Conservation (phyloP, 2,329 filamentous ascomycete species). For the Fusarium foetens region DNA sequence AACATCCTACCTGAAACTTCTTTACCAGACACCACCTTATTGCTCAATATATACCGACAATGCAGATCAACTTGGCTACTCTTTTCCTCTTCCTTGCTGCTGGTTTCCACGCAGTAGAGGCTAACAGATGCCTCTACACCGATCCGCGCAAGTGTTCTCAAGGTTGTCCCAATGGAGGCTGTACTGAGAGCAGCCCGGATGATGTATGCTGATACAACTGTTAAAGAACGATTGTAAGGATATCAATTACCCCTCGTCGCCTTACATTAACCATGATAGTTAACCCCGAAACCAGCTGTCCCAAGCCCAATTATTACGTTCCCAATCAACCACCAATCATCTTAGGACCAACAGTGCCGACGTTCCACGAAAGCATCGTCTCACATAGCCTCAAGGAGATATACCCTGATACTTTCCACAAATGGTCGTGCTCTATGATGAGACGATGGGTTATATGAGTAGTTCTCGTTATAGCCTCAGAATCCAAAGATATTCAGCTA, state of each 20-base stretch:
- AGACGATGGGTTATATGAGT: accelerated
- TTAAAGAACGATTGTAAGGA: background rate
- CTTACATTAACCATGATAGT: accelerated
- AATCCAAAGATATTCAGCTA: too few relatives aligned
- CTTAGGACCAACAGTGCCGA: too few relatives aligned
- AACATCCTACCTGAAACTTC: accelerated
- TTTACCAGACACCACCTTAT: accelerated
- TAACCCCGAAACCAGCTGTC: accelerated
- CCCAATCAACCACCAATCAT: too few relatives aligned
- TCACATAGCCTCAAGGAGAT: accelerated
- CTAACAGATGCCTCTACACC: accelerated
- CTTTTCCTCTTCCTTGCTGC: background rate
- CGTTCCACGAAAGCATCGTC: too few relatives aligned
- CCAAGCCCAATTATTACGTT: accelerated
- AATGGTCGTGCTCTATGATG: accelerated
- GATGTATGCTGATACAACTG: background rate
- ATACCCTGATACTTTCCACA: background rate
- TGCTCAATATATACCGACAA: background rate
- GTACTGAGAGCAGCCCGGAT: accelerated
- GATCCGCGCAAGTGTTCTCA: background rate
- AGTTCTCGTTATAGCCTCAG: too few relatives aligned
- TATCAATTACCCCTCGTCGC: accelerated
- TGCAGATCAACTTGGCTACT: background rate
- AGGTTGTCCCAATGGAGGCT: background rate
- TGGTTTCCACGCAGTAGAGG: accelerated